These are phyloP conservation scores for Rhytidiadelphus loreus DNA, from an alignment of 225 moss, liverwort and hornwort species.

Conservation along the genomic window DNA sequence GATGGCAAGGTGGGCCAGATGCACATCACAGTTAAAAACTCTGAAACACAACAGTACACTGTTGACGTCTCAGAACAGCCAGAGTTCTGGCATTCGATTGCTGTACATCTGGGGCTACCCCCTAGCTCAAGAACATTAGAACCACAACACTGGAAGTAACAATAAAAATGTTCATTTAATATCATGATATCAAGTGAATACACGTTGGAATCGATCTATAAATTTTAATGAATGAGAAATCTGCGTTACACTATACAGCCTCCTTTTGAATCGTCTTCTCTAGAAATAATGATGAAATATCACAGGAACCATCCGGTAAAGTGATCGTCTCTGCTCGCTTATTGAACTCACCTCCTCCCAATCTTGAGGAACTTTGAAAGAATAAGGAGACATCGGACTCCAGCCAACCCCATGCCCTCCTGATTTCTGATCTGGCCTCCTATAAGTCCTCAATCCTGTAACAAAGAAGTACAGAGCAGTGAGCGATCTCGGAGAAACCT, in stretches of 20 bases:
- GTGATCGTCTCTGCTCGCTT: slow-evolving; percentile 12
- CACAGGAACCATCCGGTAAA: slow-evolving; percentile 28
- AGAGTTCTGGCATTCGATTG: background rate
- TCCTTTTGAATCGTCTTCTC: background rate
- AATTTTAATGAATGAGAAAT: slow-evolving; percentile 1
- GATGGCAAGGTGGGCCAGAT: background rate
- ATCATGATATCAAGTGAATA: background rate
- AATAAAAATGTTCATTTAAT: background rate
- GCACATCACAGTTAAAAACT: background rate
- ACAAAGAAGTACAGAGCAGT: background rate
- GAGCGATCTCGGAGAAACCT: background rate
- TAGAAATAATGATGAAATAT: slow-evolving; percentile 17
- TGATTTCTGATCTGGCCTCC: slow-evolving; percentile 84
- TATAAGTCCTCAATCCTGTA: slow-evolving; percentile 70
- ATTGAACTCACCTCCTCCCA: slow-evolving; percentile 75
- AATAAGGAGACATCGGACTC: slow-evolving; percentile 95
- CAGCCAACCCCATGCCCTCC: slow-evolving; percentile 98
- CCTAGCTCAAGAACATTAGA: background rate
- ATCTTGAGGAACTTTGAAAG: slow-evolving; percentile 78
- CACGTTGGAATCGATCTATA: background rate
- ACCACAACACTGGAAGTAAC: background rate
- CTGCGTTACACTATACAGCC: background rate
- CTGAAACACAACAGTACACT: background rate
- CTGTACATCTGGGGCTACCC: background rate
- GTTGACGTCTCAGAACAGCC: background rate